Evolutionary conservation across 2,329 filamentous ascomycete species (phyloP).

Genomic region (Ophiostoma ulmi): DNA sequence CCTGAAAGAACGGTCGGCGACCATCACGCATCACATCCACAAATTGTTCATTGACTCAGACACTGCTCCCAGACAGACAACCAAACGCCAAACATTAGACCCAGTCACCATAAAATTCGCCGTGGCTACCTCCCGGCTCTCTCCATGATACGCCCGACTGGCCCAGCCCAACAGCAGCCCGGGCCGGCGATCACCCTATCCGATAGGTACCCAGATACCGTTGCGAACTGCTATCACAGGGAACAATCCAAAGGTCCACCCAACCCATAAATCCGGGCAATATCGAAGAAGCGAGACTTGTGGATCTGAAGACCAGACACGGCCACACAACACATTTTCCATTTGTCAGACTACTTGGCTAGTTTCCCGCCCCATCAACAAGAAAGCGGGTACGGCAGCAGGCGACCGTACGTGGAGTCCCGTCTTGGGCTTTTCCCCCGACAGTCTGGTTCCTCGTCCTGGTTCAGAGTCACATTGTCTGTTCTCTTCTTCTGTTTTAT

Average conservation of each 20-base stretch:
- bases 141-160: background rate
- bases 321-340: background rate
- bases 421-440: background rate
- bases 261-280: background rate
- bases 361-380: background rate
- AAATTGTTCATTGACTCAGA: background rate
- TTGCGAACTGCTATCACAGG: background rate
- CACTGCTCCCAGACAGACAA: background rate
- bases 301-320: background rate
- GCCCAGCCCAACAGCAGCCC: background rate
- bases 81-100: no score
- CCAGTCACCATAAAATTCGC: no score
- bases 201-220: background rate
- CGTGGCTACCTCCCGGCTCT: no score
- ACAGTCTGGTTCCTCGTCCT: slow-evolving; percentile 12
- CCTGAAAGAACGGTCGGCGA: background rate
- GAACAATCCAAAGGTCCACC: background rate
- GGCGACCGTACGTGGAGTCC: no score
- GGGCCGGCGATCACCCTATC: background rate
- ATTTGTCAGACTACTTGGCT: background rate
- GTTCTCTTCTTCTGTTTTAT: background rate
- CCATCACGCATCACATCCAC: background rate
- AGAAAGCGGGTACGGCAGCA: background rate
- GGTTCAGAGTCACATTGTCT: background rate
- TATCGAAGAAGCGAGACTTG: background rate